These are phyloP conservation scores for Pythium aphanidermatum DNA, from an alignment of 352 stramenopile species.

Conservation along the genomic window DNA sequence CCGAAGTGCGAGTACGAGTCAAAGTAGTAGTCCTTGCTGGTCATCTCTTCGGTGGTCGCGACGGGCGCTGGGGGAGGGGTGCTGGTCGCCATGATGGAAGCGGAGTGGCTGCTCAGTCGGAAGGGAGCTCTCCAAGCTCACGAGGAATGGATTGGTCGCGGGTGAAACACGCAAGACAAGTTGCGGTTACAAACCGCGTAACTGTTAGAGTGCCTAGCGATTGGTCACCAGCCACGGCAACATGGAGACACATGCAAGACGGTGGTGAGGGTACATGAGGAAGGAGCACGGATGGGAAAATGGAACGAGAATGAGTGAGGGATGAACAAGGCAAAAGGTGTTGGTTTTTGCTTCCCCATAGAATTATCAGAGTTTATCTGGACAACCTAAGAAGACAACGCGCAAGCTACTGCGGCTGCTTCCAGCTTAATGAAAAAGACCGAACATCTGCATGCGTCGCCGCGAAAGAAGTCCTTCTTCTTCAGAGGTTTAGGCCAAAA, in stretches of 20 bases:
- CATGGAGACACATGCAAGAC: not conserved
- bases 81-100: slow-evolving; percentile 24
- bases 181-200: slow-evolving; percentile 17
- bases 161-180: slow-evolving; percentile 18
- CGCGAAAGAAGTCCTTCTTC: slow-evolving; percentile 3
- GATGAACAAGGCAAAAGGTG: not conserved
- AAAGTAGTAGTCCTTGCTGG: slow-evolving; percentile 97
- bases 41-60: slow-evolving; percentile 44
- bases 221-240: slow-evolving; percentile 1
- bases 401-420: slow-evolving; percentile 6
- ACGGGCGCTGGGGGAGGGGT: slow-evolving; percentile 21
- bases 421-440: slow-evolving; percentile 9
- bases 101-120: not conserved
- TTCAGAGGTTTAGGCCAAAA: slow-evolving; percentile 9
- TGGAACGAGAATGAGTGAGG: too few species aligned
- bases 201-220: slow-evolving; percentile 7
- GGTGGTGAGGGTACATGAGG: too few species aligned
- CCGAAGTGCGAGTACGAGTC: slow-evolving; percentile 98
- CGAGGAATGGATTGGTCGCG: slow-evolving; percentile 22
- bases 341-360: slow-evolving; percentile 20
- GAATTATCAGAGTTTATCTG: slow-evolving; percentile 29
- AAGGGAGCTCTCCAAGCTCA: slow-evolving; percentile 12
- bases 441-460: slow-evolving; percentile 5
- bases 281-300: too few species aligned
- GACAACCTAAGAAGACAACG: slow-evolving; percentile 31